Evolutionary conservation across 768 basidiomycete genomes (phyloP), one percentile per base, ranked within the genome.

Genomic region (Paxillus ammoniavirescens): DNA sequence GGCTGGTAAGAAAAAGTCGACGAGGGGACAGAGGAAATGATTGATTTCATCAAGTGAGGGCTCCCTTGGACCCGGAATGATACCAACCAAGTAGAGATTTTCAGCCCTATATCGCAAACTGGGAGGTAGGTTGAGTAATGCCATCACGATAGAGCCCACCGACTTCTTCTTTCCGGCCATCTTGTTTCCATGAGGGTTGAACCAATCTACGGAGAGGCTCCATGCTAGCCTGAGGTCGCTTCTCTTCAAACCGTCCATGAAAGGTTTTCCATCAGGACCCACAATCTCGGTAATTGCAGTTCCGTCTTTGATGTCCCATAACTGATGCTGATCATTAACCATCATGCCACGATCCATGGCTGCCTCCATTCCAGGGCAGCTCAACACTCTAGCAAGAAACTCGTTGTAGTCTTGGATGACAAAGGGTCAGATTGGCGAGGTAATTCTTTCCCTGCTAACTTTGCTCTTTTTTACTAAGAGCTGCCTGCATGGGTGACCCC

Each of bases 61-160:
- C n/a, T 75, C 66, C 4, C 59, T 51, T 0, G 73, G 75, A 0
- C 74, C 70, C 3, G 74, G 73, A 13, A 75, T 72, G 37, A 76
- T 52, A 0, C 66, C 73, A 0, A 64, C 67, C 0, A 75, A 49
- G 47, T 67, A 77, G 46, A 77, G 58, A 56, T 79, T 76, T 40
- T 76, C 64, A 0, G 54, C 3, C 43, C 51, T 52, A 48, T 61
- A 61, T 2, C 38, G 35, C 15, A 54, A 43, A 28, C 48, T 48
- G 1, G 46, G 61, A 8, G 63, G 68, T 3, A 69, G 60, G 41
- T 68, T 69, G 2, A 69, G 50, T 0, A 61, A 54, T 0, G 36
- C 42, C 52, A 69, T 55, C 0, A 33, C 49, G 3, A 69, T 55
- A 0, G 44, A 59, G 4, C 58, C 53, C 2, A 57, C 45, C 13